Base-by-base conservation (phyloP, 805 yeast species). In the Pichia deserticola region DNA sequence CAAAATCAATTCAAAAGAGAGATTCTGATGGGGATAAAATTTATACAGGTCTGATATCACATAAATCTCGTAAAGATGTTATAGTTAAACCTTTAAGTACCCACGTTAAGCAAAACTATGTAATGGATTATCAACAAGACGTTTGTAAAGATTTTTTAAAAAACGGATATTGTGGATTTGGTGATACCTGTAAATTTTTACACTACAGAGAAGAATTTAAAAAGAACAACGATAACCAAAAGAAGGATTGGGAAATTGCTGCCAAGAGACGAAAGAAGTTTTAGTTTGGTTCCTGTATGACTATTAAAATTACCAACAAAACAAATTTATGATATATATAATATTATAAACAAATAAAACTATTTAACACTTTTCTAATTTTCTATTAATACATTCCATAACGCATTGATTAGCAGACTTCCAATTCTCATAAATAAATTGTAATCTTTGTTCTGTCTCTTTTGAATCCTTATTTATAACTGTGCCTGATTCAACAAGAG, bases 101-200 rank as follows among this genome's bases (percentile, higher is more conserved):
- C 0, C 76, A 76, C 58, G 74, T 90, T 32, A 73, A 79, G 42
- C 75, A 83, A 11, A 85, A 89, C 0, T 82, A 87, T 0, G 70
- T 82, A 2, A 75, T 85, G 37, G 99, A 93, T 61, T 93, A 83
- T 61, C 96, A 88, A 62, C 90, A 95, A 1, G 97, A 93, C 61
- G 83, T 93, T 2, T 93, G 99, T 63, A 93, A 92, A 61, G 98
- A 93, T 65, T 93, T 77, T 65, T 77, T 81, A 51, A 86, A 84
- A 57, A 90, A 95, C 0, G 99, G 99, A 0, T 90, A 81, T 62
- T 93, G 99, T 73, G 97, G 97, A 6, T 93, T 84, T 63, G 99
- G 99, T 8, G 99, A 93, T 59, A 84, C 93, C 36, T 93, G 99
- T 70, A 93, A 93, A 68, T 93, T 93, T 64, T 64, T 92, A 36